Base-by-base conservation (phyloP, 2,329 filamentous ascomycete species). In the Allantophomopsis cytisporea region DNA sequence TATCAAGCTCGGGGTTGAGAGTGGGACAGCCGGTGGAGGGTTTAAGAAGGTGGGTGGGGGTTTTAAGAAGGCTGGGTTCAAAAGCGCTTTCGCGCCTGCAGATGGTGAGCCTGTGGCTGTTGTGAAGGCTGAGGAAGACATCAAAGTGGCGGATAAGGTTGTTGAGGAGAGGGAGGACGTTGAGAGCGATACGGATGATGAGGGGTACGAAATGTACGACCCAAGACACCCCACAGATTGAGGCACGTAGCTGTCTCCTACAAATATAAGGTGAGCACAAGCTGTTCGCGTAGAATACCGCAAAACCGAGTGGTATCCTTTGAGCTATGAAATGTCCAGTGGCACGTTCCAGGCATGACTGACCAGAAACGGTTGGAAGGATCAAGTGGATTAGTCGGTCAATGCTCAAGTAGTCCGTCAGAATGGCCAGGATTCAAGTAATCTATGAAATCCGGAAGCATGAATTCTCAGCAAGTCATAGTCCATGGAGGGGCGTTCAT, bases 1-100 rank as follows among this genome's bases (percentile, higher is more conserved):
- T 45, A 80, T 84, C 55, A 81, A 81, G 58, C 54, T 80, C 3
- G 66, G 65, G 44, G 55, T 57, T 2, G 60, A 60, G 14, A 44
- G 52, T 16, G 50, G 47, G 10, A 45, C 14, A 47, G 56, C 45
- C 31, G 43, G 46, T 20, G 30, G 42, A 17, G 37, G 43, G 8
- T 47, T 41, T 17, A 41, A 2, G 51, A 56, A 31, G 39, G 51
- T 49, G 34, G 43, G 47, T 13, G 44, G 72, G 1, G 77, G 76
- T 0, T 87, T 87, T 54, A 87, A 88, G 61, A 91, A 89, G 54
- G 79, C 80, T 1, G 84, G 83, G 0, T 88, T 88, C 58, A 88
- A 85, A 60, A 81, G 77, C 50, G 81, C 82, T 1, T 83, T 87
- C 62, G 70, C 71, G 4, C 62, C 73, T 1, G 68, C 53, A 11